Percentiles rank a stretch among this genome's conserved stretches.
Evolutionary conservation across 2,329 filamentous ascomycete species (phyloP).

Genomic region (Pyrenophora teres): DNA sequence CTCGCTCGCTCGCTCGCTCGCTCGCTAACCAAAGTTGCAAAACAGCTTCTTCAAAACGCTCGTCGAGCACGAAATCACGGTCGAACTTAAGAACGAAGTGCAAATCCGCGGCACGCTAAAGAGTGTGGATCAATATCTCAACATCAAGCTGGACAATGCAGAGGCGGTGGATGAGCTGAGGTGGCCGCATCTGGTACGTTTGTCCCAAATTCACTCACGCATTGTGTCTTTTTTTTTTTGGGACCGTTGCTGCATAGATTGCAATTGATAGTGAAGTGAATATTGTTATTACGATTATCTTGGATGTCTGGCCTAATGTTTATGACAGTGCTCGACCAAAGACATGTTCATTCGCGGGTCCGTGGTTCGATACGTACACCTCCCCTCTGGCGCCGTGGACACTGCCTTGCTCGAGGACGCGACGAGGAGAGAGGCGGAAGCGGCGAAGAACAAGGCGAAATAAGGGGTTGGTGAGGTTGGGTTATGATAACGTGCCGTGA

Average conservation of each 20-base stretch:
- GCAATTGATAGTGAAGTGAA: too few relatives aligned
- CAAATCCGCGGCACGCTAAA: constrained; percentile 94
- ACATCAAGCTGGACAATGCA: constrained; percentile 98
- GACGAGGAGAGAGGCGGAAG: constrained; percentile 52
- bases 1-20: too few relatives aligned
- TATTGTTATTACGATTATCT: too few relatives aligned
- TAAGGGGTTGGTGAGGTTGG: constrained; percentile 18
- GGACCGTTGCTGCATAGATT: constrained; percentile 4
- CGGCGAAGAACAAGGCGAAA: constrained; percentile 46
- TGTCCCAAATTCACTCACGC: neutral
- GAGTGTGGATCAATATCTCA: constrained; percentile 97
- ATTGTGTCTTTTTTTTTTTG: too few relatives aligned
- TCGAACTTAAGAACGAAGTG: constrained; percentile 99
- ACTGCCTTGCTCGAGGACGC: constrained; percentile 88
- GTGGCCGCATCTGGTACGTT: constrained; percentile 82
- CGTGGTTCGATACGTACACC: constrained; percentile 89
- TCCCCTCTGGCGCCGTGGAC: constrained; percentile 82
- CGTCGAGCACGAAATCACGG: constrained; percentile 94
- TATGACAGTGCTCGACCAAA: constrained; percentile 73
- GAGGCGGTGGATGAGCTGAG: constrained; percentile 89
- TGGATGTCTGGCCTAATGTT: neutral
- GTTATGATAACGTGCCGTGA: too few relatives aligned
- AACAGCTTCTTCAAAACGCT: constrained; percentile 91
- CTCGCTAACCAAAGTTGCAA: too few relatives aligned
- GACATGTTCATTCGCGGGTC: constrained; percentile 95